phyloP scores from a whole-genome alignment of 164 flowering plant genomes.

The Saururus chinensis region DNA sequence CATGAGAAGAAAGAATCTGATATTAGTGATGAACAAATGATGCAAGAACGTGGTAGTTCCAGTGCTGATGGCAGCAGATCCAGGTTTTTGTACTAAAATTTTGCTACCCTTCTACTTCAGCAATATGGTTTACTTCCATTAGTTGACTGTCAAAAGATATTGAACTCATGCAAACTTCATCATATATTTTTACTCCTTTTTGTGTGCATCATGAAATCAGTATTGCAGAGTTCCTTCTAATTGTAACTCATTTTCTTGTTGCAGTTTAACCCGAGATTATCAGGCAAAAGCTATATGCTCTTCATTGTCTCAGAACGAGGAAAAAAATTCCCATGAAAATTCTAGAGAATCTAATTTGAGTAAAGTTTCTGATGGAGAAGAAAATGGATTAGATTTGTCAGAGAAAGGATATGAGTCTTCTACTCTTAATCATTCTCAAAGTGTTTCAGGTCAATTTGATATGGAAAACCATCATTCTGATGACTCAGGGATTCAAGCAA shows the following conservation, averaged over 20 bases:
- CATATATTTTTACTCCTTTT: too few species aligned
- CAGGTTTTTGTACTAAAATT: not conserved
- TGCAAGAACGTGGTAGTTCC: conserved; percentile 7
- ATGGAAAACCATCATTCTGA: conserved; percentile 13
- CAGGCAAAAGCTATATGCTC: not conserved
- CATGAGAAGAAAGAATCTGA: conserved; percentile 12
- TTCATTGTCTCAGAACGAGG: not conserved
- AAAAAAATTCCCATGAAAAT: not conserved
- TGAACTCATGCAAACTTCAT: too few species aligned
- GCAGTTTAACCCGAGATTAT: not conserved
- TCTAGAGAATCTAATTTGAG: not conserved
- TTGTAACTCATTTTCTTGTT: not conserved
- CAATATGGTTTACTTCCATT: not conserved
- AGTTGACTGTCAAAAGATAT: too few species aligned
- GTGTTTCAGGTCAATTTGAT: conserved; percentile 10
- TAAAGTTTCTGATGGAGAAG: conserved; percentile 11
- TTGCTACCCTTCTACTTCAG: not conserved
- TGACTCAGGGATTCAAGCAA: conserved; percentile 11
- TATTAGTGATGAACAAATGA: conserved; percentile 9
- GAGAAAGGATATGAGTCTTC: conserved; percentile 1
- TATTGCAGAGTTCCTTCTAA: not conserved
- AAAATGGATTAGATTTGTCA: conserved; percentile 8
- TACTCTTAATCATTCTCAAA: not conserved
- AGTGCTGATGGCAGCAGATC: conserved; percentile 8
- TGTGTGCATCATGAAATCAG: not conserved